Base-by-base conservation (phyloP, 345 rosid genomes). In the Populus ilicifolia region DNA sequence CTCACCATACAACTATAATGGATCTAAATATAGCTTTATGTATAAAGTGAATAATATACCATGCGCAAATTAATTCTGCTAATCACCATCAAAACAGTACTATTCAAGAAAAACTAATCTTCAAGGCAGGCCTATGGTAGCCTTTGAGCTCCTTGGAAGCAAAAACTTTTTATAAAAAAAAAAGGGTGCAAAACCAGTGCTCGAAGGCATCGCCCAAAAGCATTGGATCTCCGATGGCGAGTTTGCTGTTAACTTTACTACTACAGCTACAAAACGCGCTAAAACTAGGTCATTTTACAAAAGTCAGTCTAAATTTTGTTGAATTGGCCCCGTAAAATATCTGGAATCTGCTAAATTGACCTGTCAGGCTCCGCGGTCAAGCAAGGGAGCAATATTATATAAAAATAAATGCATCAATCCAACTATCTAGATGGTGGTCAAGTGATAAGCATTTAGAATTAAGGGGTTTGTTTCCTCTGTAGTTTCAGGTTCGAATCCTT, bases 311-410 rank as follows among this genome's bases (percentile, higher is more conserved):
- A 9, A 20, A 20, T 18, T 1, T 29, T 30, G 23, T 30, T 25
- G 17, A 64, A 63, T 10, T 39, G 77, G 65, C 4, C 59, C 3
- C 27, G 12, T n/a, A 43, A 63, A 52, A 36, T 35, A n/a, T 54
- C 1, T 52, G 2, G 70, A 78, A 52, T 38, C 16, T 48, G 83
- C 77, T 79, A 77, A 72, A 56, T 77, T 56, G 75, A 79, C 77
- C 75, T 30, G 23, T 43, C 77, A 5, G 63, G 23, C 1, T 39
- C 30, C 46, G 16, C 41, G n/a, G 69, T 70, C 69, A 77, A 61
- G 27, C 21, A 77, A 56, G 43, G 30, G 36, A 13, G 27, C 27
- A 35, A 2, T 20, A 41, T 17, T 56, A 41, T 76, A 56, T n/a
- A 8, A 4, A 50, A 7, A 30, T 1, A 0, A 27, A 27, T 20